Conservation (phyloP, 140 eudicot genomes). For the Stevia rebaudiana region DNA sequence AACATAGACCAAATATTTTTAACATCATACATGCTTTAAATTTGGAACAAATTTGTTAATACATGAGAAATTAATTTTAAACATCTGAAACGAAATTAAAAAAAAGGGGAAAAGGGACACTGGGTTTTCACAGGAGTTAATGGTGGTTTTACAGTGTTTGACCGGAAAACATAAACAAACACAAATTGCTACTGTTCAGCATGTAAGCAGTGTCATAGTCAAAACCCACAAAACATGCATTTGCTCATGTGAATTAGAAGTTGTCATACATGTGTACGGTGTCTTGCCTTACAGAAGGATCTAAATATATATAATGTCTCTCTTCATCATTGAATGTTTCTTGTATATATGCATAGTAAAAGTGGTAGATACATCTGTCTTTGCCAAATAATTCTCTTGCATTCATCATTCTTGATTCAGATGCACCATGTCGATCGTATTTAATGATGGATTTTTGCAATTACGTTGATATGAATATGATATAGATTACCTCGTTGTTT, state of each 20-base stretch:
- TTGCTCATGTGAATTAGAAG: constrained; percentile 35
- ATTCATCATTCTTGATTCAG: constrained; percentile 16
- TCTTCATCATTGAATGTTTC: constrained; percentile 34
- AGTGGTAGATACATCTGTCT: constrained; percentile 36
- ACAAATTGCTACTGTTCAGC: constrained; percentile 31
- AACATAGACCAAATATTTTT: not conserved
- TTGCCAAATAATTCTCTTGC: constrained; percentile 15
- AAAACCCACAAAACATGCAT: constrained; percentile 35
- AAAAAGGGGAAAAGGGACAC: not conserved
- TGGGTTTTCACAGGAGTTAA: constrained; percentile 10
- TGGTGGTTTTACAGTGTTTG: constrained; percentile 28
- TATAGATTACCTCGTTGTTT: too few species aligned
- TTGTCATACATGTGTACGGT: constrained; percentile 38
- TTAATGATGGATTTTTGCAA: too few species aligned
- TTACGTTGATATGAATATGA: too few species aligned
- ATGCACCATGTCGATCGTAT: constrained; percentile 4
- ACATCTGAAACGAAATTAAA: not conserved
- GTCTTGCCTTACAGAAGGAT: constrained; percentile 26
- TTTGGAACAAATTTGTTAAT: not conserved
- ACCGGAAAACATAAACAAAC: constrained; percentile 33
- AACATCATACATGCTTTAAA: not conserved
- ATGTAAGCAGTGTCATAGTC: constrained; percentile 37
- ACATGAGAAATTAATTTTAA: not conserved
- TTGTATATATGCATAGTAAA: constrained; percentile 24
- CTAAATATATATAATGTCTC: constrained; percentile 24